Evolutionary conservation across 768 basidiomycete species (phyloP), one percentile per base, ranked within the genome.

Genomic region (Russula earlei): DNA sequence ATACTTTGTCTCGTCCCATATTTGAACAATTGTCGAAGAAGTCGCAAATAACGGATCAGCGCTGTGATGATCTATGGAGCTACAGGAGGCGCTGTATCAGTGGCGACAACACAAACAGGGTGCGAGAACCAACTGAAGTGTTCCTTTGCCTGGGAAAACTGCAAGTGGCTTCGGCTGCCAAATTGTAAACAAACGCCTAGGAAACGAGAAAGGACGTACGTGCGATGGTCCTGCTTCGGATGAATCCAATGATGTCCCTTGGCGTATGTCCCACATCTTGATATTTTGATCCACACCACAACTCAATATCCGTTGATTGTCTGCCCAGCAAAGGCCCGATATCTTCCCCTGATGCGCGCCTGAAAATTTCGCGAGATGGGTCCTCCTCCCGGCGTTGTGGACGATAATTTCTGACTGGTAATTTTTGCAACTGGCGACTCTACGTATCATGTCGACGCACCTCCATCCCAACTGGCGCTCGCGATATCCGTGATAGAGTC

Each of bases 1-100:
- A n/a, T 53, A 91, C 89, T 91, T 91, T 36, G 86, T 94, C 70
- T 97, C 92, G 63, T 99, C 96, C 96, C 96, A 99, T 62, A 99
- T 78, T 68, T 98, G 95, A 7, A 99, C 93, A 46, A 81, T 78
- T 63, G 86, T 91, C 0, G 92, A 95, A 2, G 92, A 93, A 0
- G 95, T 94, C 0, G 93, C 95, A 63, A 99, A 99, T 4, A 92
- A 69, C n/a, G 85, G 75, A 55, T 94, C 88, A 34, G 81, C 81
- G 44, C 86, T 80, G 67, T 98, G 96, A 66, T 97, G 96, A 64
- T 97, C 92, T 70, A 99, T 89, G 42, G 87, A 86, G 66, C 93
- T 95, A 64, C 7, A 53, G 44, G 42, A 3, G 20, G 8, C 33
- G 11, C 4, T 14, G 17, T 20, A 54, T 61, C 50, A 49, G 62